Evolutionary conservation across 2,329 filamentous ascomycete genomes (phyloP), one percentile per base, ranked within the genome.

Genomic region (Ophiostoma australiae): DNA sequence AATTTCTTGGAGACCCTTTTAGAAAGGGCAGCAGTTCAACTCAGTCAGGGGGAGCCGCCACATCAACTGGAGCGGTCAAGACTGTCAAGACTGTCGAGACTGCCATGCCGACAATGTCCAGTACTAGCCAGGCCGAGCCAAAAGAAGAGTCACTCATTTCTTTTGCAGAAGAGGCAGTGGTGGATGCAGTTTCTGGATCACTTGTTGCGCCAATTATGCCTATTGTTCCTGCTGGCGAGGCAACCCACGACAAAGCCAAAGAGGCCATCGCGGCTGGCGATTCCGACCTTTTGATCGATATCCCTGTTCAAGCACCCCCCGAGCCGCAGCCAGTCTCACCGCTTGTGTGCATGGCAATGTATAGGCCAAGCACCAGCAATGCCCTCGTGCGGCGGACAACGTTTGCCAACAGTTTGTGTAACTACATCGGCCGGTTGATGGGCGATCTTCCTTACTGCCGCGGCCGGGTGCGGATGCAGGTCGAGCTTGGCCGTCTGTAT

Each of bases 401-500:
- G 0, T 72, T 74, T 55, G 20, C 69, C 10, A 23, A 65, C 52
- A 39, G 66, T 7, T 61, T 76, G 4, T 72, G 31, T 63, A 41
- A 33, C 31, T 33, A 69, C 73, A 37, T 75, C 68, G 31, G 35
- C 1, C 71, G 52, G 4, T 67, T 77, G 10, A 58, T 76, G 10
- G 65, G 33, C 1, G 71, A 72, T 11, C 72, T 75, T 4, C 74
- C 75, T 4, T 77, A 75, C 67, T 66, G 72, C 8, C 63, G 69
- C 10, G 75, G 76, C 35, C 75, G 71, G n/a, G 55, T 78, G 15
- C 70, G 70, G 6, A 63, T 79, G 48, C 72, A 75, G 31, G 76
- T 74, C 0, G 77, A 78, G 11, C 70, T 80, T 11, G 78, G 78
- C 3, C 76, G 78, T 6, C 73, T 76, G 39, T 76, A 77, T 48